Conservation (phyloP, 2,329 filamentous ascomycete species). For the Aspergillus ochraceoroseus region DNA sequence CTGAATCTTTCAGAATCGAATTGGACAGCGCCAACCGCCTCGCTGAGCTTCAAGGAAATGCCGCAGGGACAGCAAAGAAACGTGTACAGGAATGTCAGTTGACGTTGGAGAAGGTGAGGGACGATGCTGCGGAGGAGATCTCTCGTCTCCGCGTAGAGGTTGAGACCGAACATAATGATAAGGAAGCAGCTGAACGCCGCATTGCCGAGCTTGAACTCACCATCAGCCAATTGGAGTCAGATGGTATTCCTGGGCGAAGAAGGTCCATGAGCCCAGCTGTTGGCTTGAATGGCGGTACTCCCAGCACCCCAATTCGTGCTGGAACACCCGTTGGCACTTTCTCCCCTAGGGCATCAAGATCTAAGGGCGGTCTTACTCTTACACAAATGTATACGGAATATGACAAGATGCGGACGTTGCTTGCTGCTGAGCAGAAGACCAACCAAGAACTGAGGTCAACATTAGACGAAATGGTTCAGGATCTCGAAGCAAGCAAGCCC, state of each 20-base stretch:
- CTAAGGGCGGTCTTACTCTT: conserved; percentile 53
- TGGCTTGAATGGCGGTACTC: conserved; percentile 47
- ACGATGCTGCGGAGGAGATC: conserved; percentile 58
- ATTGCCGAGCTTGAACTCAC: conserved; percentile 62
- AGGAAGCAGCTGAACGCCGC: conserved; percentile 57
- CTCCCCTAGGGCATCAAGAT: conserved; percentile 52
- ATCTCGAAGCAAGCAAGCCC: conserved; percentile 78
- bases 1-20: conserved; percentile 82
- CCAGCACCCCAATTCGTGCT: conserved; percentile 48
- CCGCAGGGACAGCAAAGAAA: conserved; percentile 55
- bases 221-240: conserved; percentile 57
- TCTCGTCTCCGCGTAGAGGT: conserved; percentile 51
- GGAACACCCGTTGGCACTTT: conserved; percentile 49
- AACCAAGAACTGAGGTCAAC: conserved; percentile 70
- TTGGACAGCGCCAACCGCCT: conserved; percentile 75
- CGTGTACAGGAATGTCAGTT: conserved; percentile 56
- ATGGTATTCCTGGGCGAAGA: conserved; percentile 43
- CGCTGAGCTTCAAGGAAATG: conserved; percentile 63
- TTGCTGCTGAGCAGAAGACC: conserved; percentile 68
- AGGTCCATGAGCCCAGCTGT: conserved; percentile 53
- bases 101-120: conserved; percentile 55
- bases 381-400: conserved; percentile 63
- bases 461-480: conserved; percentile 78
- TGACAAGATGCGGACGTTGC: conserved; percentile 59
- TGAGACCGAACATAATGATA: conserved; percentile 56